phyloP scores from a whole-genome alignment of 1,284 basidiomycete species.

The Naganishia sp. region DNA sequence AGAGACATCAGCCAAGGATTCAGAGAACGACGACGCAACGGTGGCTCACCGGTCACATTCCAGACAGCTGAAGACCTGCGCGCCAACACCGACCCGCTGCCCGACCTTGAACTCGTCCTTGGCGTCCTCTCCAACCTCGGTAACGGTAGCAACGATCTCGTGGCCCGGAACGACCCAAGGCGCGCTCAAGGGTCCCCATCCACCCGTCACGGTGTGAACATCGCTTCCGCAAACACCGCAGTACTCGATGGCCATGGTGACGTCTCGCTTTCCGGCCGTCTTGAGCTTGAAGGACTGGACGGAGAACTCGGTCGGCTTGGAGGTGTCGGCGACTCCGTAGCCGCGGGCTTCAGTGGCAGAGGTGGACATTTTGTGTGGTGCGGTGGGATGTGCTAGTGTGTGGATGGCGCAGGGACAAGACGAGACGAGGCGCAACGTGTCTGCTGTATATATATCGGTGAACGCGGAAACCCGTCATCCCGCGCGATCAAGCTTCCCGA shows the following conservation, averaged over 20 bases:
- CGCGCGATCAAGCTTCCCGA: too few species aligned
- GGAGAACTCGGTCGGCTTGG: conserved; percentile 44
- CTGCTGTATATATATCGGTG: too few species aligned
- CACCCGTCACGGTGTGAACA: conserved; percentile 31
- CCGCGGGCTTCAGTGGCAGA: conserved; percentile 11
- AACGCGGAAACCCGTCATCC: too few species aligned
- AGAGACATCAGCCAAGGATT: conserved; percentile 60
- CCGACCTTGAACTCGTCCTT: conserved; percentile 40
- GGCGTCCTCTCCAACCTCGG: conserved; percentile 25
- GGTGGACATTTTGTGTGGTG: conserved; percentile 10
- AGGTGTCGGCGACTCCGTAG: conserved; percentile 39
- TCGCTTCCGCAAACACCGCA: conserved; percentile 37
- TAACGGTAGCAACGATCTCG: conserved; percentile 50
- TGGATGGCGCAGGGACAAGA: too few species aligned
- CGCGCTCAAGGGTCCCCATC: conserved; percentile 28
- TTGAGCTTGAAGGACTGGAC: conserved; percentile 44
- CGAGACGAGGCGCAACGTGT: too few species aligned
- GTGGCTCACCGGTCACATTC: conserved; percentile 22
- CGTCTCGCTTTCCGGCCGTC: conserved; percentile 39
- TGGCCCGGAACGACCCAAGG: conserved; percentile 56
- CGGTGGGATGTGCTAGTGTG: too few species aligned
- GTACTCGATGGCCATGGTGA: conserved; percentile 40
- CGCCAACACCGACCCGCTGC: conserved; percentile 30
- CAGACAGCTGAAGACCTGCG: conserved; percentile 31
- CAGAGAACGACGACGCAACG: background rate